Evolutionary conservation across 768 basidiomycete species (phyloP).

Genomic region (Boletus pseudopeckii): DNA sequence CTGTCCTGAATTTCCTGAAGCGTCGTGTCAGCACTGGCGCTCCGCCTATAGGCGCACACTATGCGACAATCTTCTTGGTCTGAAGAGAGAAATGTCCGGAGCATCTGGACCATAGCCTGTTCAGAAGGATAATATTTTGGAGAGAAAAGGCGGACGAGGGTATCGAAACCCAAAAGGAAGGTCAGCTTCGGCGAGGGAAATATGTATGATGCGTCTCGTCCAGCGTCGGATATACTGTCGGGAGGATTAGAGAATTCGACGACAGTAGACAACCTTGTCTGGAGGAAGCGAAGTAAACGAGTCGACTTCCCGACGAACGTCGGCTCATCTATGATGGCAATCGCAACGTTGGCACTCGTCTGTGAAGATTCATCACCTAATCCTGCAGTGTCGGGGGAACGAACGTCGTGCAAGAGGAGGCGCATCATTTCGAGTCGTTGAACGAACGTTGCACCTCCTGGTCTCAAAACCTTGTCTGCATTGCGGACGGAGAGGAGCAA

Average conservation of each 20-base stretch:
- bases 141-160: conserved; percentile 74
- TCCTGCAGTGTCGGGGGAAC: not conserved
- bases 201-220: conserved; percentile 1
- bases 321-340: conserved; percentile 83
- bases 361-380: not conserved
- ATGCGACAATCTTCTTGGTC: conserved; percentile 57
- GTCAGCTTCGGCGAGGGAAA: conserved; percentile 43
- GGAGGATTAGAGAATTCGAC: not conserved
- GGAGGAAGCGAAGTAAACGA: conserved; percentile 52
- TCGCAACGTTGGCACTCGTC: conserved; percentile 51
- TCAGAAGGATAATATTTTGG: conserved; percentile 65
- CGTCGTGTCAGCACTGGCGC: conserved; percentile 10
- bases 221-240: conserved; percentile 9
- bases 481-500: conserved; percentile 83
- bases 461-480: conserved; percentile 73
- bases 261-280: conserved; percentile 17
- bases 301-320: conserved; percentile 83
- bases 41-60: conserved; percentile 59
- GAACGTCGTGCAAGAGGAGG: conserved; percentile 54
- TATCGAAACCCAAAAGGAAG: conserved; percentile 82
- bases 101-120: conserved; percentile 50
- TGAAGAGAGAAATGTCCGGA: conserved; percentile 57
- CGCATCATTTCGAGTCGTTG: conserved; percentile 88
- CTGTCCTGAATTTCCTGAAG: conserved; percentile 31
- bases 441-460: conserved; percentile 67